These are phyloP conservation scores for Symbiodinium pilosum DNA, from an alignment of 73 alveolate genomes.

Conservation along the genomic window DNA sequence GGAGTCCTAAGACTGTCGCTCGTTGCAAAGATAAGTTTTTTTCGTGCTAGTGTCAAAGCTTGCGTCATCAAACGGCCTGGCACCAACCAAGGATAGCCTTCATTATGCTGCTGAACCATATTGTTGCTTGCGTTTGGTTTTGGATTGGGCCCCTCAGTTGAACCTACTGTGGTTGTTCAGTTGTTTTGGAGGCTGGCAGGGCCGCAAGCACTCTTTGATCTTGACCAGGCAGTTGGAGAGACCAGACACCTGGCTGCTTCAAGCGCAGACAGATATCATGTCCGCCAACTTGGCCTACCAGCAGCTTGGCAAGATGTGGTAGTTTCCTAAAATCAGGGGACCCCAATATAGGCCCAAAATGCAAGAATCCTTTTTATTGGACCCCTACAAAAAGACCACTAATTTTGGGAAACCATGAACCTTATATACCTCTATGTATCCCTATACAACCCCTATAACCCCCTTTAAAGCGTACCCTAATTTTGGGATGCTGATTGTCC, in stretches of 20 bases:
- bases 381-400: too few species aligned
- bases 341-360: too few species aligned
- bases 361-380: too few species aligned
- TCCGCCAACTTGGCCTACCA: conserved; percentile 38
- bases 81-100: conserved; percentile 63
- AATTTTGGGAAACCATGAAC: too few species aligned
- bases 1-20: conserved; percentile 32
- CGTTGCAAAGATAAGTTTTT: background rate
- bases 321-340: too few species aligned
- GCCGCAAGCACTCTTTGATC: background rate
- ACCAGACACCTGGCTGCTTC: background rate
- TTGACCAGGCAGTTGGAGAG: background rate
- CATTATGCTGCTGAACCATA: conserved; percentile 76
- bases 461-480: too few species aligned
- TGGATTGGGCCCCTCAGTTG: conserved; percentile 69
- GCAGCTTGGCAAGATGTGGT: conserved; percentile 2
- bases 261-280: conserved; percentile 8
- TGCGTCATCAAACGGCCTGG: too few species aligned
- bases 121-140: conserved; percentile 90
- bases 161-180: background rate
- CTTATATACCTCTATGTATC: too few species aligned
- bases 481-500: too few species aligned
- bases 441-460: too few species aligned
- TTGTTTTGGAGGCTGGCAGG: background rate
- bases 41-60: too few species aligned